Base-by-base conservation (phyloP, 2,329 filamentous ascomycete species). In the Penicillium sp. region DNA sequence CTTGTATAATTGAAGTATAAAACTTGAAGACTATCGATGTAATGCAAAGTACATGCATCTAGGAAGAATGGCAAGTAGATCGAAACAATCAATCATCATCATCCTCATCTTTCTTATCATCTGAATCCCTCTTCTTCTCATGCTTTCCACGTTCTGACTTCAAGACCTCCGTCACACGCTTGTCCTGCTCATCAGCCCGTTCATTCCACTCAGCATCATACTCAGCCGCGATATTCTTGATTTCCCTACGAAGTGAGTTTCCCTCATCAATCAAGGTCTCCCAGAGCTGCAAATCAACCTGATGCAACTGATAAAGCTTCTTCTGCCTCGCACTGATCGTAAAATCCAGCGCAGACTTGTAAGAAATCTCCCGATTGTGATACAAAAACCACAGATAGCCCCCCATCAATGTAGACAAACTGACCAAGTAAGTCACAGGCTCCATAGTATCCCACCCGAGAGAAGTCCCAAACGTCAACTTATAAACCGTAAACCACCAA, bases 351-450 rank as follows among this genome's bases (percentile, higher is more conserved):
- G 92, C 91, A 2, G 88, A 88, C 63, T 89, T 87, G 78, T 96
- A 96, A 61, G 85, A 90, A 11, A 96, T 86, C 74, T 96, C 92
- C 20, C 89, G 85, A 75, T 92, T 95, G 77, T 96, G 90, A 75
- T 92, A 96, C 13, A 96, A 78, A 72, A 97, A 96, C 90, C 91
- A 97, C 52, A 96, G 79, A 68, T 97, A 97, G 63, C 91, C 92
- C 8, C 88, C 88, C 78, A 96, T 95, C 67, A 96, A 85, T 13
- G 89, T 92, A 0, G 87, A 85, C 61, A 97, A 79, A n/a, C 91
- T 89, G 2, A 89, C 91, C 16, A 96, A 84, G 69, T 96, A 96
- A 34, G 91, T 96, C 2, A 96, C 85, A 0, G 91, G 92, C 74
- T 96, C 92, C 80, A 96, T 92, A 7, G 91, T 83, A 66, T 96